phyloP scores from a whole-genome alignment of 1,284 basidiomycete species.

The Phellopilus nigrolimitatus region DNA sequence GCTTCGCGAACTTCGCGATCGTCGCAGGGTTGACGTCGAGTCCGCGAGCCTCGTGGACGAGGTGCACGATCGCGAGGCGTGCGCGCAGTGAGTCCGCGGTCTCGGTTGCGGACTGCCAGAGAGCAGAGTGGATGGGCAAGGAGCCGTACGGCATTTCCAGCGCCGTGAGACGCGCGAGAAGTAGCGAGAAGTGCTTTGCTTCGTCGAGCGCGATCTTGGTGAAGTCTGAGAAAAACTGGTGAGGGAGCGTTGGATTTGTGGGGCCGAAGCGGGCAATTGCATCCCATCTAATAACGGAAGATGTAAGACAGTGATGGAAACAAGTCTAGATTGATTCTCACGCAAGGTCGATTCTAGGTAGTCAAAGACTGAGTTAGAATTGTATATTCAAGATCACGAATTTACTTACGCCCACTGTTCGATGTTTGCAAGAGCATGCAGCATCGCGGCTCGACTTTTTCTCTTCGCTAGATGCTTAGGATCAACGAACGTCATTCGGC shows the following conservation, averaged over 20 bases:
- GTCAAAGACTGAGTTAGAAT: slow-evolving; percentile 2
- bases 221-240: slow-evolving; percentile 76
- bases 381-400: slow-evolving; percentile 23
- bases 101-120: slow-evolving; percentile 79
- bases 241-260: slow-evolving; percentile 53
- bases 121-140: slow-evolving; percentile 68
- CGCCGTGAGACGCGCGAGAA: slow-evolving; percentile 53
- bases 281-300: slow-evolving; percentile 54
- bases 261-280: slow-evolving; percentile 80
- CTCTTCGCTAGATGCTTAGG: slow-evolving; percentile 59
- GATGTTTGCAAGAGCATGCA: slow-evolving; percentile 84
- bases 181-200: slow-evolving; percentile 71
- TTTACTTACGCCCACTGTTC: slow-evolving; percentile 84
- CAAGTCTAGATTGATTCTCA: slow-evolving; percentile 30
- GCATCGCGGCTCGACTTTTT: slow-evolving; percentile 69
- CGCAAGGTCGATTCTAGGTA: slow-evolving; percentile 68
- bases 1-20: slow-evolving; percentile 70
- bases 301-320: not conserved
- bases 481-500: slow-evolving; percentile 51
- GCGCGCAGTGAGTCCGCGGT: slow-evolving; percentile 71
- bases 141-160: slow-evolving; percentile 73
- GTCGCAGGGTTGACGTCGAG: slow-evolving; percentile 85
- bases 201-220: slow-evolving; percentile 84
- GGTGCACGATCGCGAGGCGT: slow-evolving; percentile 82
- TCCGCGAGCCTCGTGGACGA: slow-evolving; percentile 86